Evolutionary conservation across 169 alveolate species (phyloP).

Genomic region (Cryptosporidium andersoni): DNA sequence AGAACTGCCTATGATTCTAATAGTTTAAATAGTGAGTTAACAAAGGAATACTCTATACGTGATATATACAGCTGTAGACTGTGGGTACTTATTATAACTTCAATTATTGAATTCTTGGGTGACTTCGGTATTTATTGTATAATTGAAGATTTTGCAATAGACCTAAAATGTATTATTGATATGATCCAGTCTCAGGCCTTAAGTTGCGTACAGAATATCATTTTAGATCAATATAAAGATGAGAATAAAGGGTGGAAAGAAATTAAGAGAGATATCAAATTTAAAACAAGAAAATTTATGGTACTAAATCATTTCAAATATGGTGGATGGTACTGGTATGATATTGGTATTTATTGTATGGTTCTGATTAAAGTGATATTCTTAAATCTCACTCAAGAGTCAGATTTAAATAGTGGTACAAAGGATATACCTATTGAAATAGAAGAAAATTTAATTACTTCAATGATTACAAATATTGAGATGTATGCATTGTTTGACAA

Average conservation of each 20-base stretch:
- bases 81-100: slow-evolving; percentile 35
- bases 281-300: slow-evolving; percentile 9
- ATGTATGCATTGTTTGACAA: slow-evolving; percentile 64
- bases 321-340: slow-evolving; percentile 67
- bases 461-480: slow-evolving; percentile 54
- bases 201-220: slow-evolving; percentile 43
- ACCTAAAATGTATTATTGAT: slow-evolving; percentile 33
- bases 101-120: slow-evolving; percentile 16
- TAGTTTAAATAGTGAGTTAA: background rate
- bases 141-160: slow-evolving; percentile 41
- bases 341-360: slow-evolving; percentile 46
- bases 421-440: slow-evolving; percentile 35
- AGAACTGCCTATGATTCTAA: background rate
- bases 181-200: slow-evolving; percentile 56
- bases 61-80: slow-evolving; percentile 51
- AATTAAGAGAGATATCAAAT: slow-evolving; percentile 1
- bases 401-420: background rate
- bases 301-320: slow-evolving; percentile 1
- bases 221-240: slow-evolving; percentile 24
- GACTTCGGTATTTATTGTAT: slow-evolving; percentile 50
- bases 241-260: background rate
- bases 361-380: slow-evolving; percentile 19
- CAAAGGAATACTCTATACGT: background rate
- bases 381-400: slow-evolving; percentile 8
- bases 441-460: slow-evolving; percentile 42